Evolutionary conservation across 148 eudicot genomes (phyloP).

Genomic region (Drosera capensis): DNA sequence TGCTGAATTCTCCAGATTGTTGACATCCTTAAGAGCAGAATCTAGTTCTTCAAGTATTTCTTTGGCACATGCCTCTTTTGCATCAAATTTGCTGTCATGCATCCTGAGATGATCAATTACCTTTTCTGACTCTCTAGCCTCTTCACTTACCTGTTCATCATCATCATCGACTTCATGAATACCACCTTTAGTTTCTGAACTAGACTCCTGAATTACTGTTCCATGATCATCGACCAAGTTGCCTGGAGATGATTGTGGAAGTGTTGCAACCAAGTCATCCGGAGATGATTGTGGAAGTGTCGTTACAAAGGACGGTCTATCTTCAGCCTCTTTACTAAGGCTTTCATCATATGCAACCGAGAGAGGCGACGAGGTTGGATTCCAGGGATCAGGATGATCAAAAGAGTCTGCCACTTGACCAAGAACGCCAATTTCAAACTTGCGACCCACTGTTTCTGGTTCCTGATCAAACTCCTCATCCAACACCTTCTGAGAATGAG

Average conservation of each 20-base stretch:
- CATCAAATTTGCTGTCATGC: constrained; percentile 13
- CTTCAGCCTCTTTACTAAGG: not conserved
- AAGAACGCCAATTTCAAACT: constrained; percentile 25
- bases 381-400: constrained; percentile 15
- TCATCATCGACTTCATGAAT: constrained; percentile 9
- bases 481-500: constrained; percentile 34
- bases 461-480: constrained; percentile 67
- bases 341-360: not conserved
- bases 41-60: constrained; percentile 63
- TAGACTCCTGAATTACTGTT: no score
- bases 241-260: no score
- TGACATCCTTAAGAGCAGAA: constrained; percentile 38
- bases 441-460: constrained; percentile 22
- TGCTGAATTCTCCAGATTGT: constrained; percentile 36
- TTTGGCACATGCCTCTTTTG: constrained; percentile 18
- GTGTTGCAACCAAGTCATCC: no score
- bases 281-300: no score
- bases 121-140: constrained; percentile 6
- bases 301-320: no score
- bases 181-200: no score
- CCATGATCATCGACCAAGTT: no score
- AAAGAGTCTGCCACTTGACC: no score
- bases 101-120: constrained; percentile 12
- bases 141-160: constrained; percentile 13
- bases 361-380: constrained; percentile 6